These are phyloP conservation scores for Tylopilus sp. DNA, from an alignment of 768 basidiomycete species.

Conservation along the genomic window DNA sequence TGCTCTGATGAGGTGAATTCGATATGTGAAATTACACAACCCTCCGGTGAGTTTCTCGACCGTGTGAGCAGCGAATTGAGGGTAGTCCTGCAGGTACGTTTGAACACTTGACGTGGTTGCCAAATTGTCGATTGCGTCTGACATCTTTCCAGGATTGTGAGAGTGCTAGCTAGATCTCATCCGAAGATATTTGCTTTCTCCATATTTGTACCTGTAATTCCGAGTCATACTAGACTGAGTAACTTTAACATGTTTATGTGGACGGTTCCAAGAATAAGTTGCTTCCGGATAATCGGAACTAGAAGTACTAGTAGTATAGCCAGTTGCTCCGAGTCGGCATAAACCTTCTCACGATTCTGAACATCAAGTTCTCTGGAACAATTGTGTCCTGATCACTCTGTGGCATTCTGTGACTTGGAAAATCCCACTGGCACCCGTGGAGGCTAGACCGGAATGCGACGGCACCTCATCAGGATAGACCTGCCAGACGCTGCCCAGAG, in stretches of 20 bases:
- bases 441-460: slow-evolving; percentile 99
- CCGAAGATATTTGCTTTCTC: neutral
- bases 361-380: slow-evolving; percentile 99
- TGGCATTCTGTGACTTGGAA: too few relatives aligned
- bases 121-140: slow-evolving; percentile 21
- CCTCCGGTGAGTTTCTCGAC: slow-evolving; percentile 50
- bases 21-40: slow-evolving; percentile 52
- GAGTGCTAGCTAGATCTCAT: too few relatives aligned
- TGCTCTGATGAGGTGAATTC: slow-evolving; percentile 41
- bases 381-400: too few relatives aligned
- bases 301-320: neutral
- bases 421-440: too few relatives aligned
- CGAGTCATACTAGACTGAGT: slow-evolving; percentile 14
- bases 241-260: neutral
- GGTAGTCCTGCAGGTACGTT: slow-evolving; percentile 45
- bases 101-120: slow-evolving; percentile 30
- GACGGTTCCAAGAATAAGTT: neutral
- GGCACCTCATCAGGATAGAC: slow-evolving; percentile 97
- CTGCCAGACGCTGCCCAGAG: slow-evolving; percentile 97
- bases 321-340: slow-evolving; percentile 48
- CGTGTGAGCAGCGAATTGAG: slow-evolving; percentile 40
- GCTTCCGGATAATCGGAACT: neutral
- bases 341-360: slow-evolving; percentile 98
- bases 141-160: slow-evolving; percentile 20
- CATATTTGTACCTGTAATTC: slow-evolving; percentile 1